phyloP scores from a whole-genome alignment of 768 basidiomycete genomes.

The Calocybe cyanea region DNA sequence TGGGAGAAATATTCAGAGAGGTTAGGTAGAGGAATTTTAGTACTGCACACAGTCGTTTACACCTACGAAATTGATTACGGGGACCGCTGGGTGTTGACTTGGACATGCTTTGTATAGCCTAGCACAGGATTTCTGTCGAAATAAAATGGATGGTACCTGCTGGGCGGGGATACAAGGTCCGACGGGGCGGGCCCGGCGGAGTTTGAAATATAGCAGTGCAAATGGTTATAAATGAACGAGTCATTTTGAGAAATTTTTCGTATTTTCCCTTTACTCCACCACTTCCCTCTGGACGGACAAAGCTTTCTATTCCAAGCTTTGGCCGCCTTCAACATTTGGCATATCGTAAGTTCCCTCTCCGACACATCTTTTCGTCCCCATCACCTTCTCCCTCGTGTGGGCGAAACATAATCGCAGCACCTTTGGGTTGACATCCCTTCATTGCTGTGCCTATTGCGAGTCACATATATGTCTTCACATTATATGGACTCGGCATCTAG shows the following conservation, averaged over 20 bases:
- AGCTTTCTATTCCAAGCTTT: constrained; percentile 10
- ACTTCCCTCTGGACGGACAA: constrained; percentile 7
- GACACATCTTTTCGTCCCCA: background rate
- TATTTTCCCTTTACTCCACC: constrained; percentile 8
- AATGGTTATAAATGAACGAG: constrained; percentile 13
- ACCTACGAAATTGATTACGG: background rate
- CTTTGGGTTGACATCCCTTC: constrained; percentile 7
- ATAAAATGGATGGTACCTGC: constrained; percentile 3
- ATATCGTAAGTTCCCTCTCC: constrained; percentile 12
- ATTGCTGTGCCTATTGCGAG: too few relatives aligned
- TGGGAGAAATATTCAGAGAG: constrained; percentile 3
- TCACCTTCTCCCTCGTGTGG: background rate
- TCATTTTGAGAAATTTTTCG: constrained; percentile 9
- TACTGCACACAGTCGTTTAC: too few relatives aligned
- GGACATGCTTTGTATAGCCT: constrained; percentile 7
- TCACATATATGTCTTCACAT: too few relatives aligned
- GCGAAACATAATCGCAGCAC: background rate
- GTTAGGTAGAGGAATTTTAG: too few relatives aligned
- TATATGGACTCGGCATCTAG: too few relatives aligned
- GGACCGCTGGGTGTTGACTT: background rate
- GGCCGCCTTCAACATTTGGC: constrained; percentile 1
- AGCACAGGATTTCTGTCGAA: constrained; percentile 8
- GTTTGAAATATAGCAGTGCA: constrained; percentile 18
- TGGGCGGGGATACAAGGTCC: constrained; percentile 2
- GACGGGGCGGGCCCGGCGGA: constrained; percentile 16